A percentile compares a stretch with the other conserved stretches of the same genome.
These are phyloP conservation scores for Pseudozyma sp. DNA, from an alignment of 1,284 basidiomycete genomes.

Conservation along the genomic window DNA sequence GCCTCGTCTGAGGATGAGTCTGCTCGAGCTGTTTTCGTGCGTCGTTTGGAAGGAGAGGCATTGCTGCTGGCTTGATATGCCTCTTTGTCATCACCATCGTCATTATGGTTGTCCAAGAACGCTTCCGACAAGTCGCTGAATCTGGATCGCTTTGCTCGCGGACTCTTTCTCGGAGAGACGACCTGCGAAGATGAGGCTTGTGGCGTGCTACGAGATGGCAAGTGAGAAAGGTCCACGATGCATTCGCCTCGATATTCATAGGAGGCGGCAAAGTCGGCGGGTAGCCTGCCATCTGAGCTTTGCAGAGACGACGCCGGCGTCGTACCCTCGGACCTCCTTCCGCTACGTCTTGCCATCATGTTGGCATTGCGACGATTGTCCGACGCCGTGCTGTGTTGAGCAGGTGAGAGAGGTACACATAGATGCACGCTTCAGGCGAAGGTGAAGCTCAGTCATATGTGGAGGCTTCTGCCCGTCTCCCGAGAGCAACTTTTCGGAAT, in stretches of 20 bases:
- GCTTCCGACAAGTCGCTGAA: slow-evolving; percentile 1
- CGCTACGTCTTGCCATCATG: too few species aligned
- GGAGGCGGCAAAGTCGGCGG: slow-evolving; percentile 23
- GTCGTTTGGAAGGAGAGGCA: not conserved
- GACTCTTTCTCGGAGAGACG: slow-evolving; percentile 8
- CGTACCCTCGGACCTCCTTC: not conserved
- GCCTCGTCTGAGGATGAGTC: not conserved
- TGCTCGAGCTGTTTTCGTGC: not conserved
- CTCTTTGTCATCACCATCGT: slow-evolving; percentile 6
- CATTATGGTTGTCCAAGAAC: not conserved
- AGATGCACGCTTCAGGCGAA: too few species aligned
- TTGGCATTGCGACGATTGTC: too few species aligned
- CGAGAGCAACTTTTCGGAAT: not conserved
- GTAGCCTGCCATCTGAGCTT: slow-evolving; percentile 9
- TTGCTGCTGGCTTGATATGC: not conserved
- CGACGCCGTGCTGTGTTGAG: too few species aligned
- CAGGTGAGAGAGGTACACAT: too few species aligned
- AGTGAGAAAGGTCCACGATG: slow-evolving; percentile 1
- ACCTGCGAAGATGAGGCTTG: not conserved
- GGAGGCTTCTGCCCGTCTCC: slow-evolving; percentile 21
- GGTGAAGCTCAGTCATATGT: not conserved
- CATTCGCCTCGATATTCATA: slow-evolving; percentile 11
- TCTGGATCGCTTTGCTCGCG: slow-evolving; percentile 7
- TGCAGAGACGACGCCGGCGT: slow-evolving; percentile 1
- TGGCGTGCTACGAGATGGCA: not conserved